A percentile compares a stretch with the other conserved stretches of the same genome.
Evolutionary conservation across 2,329 filamentous ascomycete genomes (phyloP).

Genomic region (Fusarium sp.): DNA sequence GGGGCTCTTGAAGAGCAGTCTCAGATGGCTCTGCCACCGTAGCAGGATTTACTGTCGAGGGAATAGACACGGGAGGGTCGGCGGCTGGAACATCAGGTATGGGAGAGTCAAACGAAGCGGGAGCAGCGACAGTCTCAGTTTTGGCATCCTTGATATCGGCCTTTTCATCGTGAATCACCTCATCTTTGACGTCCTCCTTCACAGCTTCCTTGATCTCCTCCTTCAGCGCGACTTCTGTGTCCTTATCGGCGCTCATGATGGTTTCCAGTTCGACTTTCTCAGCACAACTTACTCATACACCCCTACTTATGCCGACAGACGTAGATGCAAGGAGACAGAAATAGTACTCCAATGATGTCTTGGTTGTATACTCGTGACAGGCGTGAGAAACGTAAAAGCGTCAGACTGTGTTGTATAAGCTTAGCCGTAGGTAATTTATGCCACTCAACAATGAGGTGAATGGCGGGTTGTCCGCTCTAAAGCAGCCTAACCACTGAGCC

Average conservation of each 20-base stretch:
- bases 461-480: slow-evolving; percentile 16
- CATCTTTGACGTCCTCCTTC: slow-evolving; percentile 32
- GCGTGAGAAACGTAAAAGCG: not conserved
- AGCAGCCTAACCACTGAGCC: slow-evolving; percentile 30
- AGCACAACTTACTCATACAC: slow-evolving; percentile 31
- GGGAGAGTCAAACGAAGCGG: slow-evolving; percentile 23
- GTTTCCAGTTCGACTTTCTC: slow-evolving; percentile 12
- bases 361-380: not conserved
- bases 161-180: slow-evolving; percentile 41
- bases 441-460: slow-evolving; percentile 13
- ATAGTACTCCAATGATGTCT: not conserved
- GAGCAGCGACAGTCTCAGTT: slow-evolving; percentile 9
- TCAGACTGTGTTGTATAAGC: slow-evolving; percentile 15
- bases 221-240: slow-evolving; percentile 43
- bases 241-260: slow-evolving; percentile 45
- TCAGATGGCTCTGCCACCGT: slow-evolving; percentile 13
- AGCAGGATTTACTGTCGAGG: slow-evolving; percentile 11
- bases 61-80: slow-evolving; percentile 21
- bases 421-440: slow-evolving; percentile 25
- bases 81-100: slow-evolving; percentile 20
- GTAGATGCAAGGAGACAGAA: slow-evolving; percentile 11
- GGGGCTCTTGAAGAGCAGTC: not conserved
- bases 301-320: slow-evolving; percentile 29
- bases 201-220: slow-evolving; percentile 39
- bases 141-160: slow-evolving; percentile 17